A percentile compares a stretch with the other conserved stretches of the same genome.
phyloP scores from a whole-genome alignment of 192 early-diverging fungal species.

The Rhizoclosmatium globosum region DNA sequence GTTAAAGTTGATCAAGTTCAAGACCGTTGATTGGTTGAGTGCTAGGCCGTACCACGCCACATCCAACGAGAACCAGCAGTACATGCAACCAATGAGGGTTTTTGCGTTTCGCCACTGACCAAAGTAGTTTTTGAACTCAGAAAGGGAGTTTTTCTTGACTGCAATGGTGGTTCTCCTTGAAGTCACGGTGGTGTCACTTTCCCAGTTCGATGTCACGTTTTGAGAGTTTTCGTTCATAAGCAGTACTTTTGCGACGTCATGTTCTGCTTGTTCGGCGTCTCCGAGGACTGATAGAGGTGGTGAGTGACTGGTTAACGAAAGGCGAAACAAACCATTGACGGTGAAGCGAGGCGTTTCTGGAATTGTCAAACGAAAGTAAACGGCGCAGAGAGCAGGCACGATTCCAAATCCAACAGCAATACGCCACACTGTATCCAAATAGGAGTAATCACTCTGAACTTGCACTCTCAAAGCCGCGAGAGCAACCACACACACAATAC shows the following conservation, averaged over 20 bases:
- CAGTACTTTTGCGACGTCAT: constrained; percentile 41
- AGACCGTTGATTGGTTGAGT: constrained; percentile 35
- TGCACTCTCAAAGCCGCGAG: constrained; percentile 73
- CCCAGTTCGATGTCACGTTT: constrained; percentile 34
- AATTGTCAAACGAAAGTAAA: constrained; percentile 89
- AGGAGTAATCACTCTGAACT: constrained; percentile 66
- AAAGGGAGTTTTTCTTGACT: constrained; percentile 23
- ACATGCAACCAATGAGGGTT: constrained; percentile 64
- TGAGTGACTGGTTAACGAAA: too few species aligned
- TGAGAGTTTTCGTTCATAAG: constrained; percentile 20
- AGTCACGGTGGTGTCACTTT: constrained; percentile 26
- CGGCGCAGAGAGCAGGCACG: constrained; percentile 81
- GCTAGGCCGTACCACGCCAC: constrained; percentile 59
- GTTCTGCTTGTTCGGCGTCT: constrained; percentile 65
- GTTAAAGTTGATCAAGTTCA: constrained; percentile 45
- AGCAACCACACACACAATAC: constrained; percentile 76
- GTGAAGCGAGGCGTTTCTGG: constrained; percentile 93
- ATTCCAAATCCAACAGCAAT: constrained; percentile 85
- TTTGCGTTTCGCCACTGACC: constrained; percentile 82
- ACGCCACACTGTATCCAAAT: constrained; percentile 91
- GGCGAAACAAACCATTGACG: constrained; percentile 46
- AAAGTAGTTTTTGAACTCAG: constrained; percentile 65
- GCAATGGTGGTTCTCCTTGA: not conserved
- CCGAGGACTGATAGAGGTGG: constrained; percentile 42
- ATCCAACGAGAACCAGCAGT: constrained; percentile 59